A percentile compares a stretch with the other conserved stretches of the same genome.
phyloP scores from a whole-genome alignment of 345 rosid species.

The Brassica nigra region DNA sequence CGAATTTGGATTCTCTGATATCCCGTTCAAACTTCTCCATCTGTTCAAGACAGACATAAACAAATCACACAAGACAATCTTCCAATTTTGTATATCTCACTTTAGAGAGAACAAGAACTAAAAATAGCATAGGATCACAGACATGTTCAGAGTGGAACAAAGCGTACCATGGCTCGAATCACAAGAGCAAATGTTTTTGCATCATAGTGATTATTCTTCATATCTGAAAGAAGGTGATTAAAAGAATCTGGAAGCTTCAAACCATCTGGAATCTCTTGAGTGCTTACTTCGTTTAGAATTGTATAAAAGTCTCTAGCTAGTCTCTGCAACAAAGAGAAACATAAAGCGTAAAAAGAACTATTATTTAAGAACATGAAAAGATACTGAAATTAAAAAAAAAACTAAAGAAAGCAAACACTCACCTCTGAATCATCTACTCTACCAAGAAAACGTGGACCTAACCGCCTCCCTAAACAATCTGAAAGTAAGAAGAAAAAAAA shows the following conservation, averaged over 20 bases:
- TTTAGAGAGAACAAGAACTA: neutral
- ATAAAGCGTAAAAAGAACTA: slow-evolving; percentile 19
- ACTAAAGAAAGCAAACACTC: slow-evolving; percentile 35
- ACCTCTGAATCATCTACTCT: slow-evolving; percentile 94
- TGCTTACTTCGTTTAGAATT: slow-evolving; percentile 80
- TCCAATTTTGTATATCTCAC: neutral
- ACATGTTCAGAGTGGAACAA: neutral
- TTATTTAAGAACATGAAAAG: slow-evolving; percentile 35
- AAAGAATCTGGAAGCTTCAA: slow-evolving; percentile 86
- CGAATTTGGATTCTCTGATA: slow-evolving; percentile 83
- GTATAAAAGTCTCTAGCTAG: slow-evolving; percentile 82
- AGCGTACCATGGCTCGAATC: slow-evolving; percentile 84
- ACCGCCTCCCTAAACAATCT: slow-evolving; percentile 99
- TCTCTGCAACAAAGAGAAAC: slow-evolving; percentile 60
- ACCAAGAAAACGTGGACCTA: slow-evolving; percentile 94
- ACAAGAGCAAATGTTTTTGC: slow-evolving; percentile 80
- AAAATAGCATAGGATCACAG: neutral
- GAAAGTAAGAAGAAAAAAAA: slow-evolving; percentile 31
- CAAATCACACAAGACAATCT: slow-evolving; percentile 14
- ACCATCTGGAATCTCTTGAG: slow-evolving; percentile 80
- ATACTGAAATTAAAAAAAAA: neutral
- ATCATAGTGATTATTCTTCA: slow-evolving; percentile 85
- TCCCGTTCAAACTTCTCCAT: slow-evolving; percentile 92
- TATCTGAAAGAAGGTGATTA: slow-evolving; percentile 79
- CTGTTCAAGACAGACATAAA: slow-evolving; percentile 45